Evolutionary conservation across 805 yeast genomes (phyloP), one percentile per base, ranked within the genome.

Genomic region (Citeromyces nyonsensis): DNA sequence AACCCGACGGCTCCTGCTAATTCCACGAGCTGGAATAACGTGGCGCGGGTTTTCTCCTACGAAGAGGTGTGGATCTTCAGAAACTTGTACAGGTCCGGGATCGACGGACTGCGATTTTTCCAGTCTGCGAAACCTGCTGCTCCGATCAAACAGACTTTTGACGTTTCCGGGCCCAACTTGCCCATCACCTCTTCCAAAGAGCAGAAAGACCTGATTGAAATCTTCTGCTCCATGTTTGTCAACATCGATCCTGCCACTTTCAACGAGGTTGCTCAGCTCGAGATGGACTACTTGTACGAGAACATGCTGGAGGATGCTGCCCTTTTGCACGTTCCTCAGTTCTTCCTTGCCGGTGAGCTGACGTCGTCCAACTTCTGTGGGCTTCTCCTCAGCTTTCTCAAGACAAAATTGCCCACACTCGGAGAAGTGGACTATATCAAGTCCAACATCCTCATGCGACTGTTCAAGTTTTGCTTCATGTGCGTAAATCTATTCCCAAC

Each of bases 221-320:
- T 85, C 3, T 73, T 91, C 49, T 95, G 95, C 0, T 79, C 94
- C 1, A 82, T 91, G 44, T 91, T 84, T 53, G 82, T 85, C 42
- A 94, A 84, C 48, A 69, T 93, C 35, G 99, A 93, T 47, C 86
- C 94, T 13, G 85, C 97, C 1, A 81, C 96, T 0, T 93, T 93
- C 54, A 86, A 83, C 49, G 98, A 91, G 54, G 78, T 91, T 39
- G 75, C 85, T 7, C 83, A 74, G 39, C 64, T 75, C 2, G 95
- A 91, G 51, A 61, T 88, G 35, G 81, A 76, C 14, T 73, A 69
- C 43, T 59, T 86, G 51, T 84, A 82, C 44, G 74, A 79, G 10
- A 68, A 82, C 3, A 80, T 84, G 73, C 57, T 85, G 33, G 67
- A 73, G 14, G 91, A 88, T 50, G 79, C 93, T 1, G 86, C 95